These are phyloP conservation scores for Podospora comata DNA, from an alignment of 495 filamentous ascomycete species.

Conservation along the genomic window DNA sequence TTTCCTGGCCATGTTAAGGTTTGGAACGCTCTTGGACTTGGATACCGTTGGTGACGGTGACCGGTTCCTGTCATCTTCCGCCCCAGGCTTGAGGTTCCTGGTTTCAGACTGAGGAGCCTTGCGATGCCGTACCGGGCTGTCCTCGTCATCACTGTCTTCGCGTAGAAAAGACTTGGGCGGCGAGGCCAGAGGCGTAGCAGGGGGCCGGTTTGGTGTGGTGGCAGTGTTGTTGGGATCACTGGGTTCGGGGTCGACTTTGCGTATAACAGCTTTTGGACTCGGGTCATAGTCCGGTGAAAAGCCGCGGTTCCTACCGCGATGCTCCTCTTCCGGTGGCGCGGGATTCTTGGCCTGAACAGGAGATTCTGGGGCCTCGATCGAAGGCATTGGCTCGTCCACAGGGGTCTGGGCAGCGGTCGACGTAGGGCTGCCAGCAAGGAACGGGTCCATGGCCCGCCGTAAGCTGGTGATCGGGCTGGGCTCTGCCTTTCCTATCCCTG, in stretches of 20 bases:
- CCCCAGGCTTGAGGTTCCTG: conserved; percentile 24
- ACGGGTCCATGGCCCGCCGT: conserved; percentile 86
- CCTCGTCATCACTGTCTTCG: conserved; percentile 41
- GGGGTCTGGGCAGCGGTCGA: conserved; percentile 22
- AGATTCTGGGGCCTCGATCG: conserved; percentile 11
- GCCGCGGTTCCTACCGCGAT: conserved; percentile 38
- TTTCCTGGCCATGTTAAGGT: conserved; percentile 23
- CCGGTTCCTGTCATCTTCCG: conserved; percentile 21
- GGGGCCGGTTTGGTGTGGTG: conserved; percentile 24
- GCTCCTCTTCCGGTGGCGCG: conserved; percentile 25
- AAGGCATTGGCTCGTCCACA: conserved; percentile 21
- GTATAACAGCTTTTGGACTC: conserved; percentile 56
- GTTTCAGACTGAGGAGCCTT: conserved; percentile 19
- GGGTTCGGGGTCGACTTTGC: conserved; percentile 45
- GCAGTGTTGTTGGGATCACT: conserved; percentile 5
- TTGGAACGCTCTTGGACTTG: conserved; percentile 37
- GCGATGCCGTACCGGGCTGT: conserved; percentile 27
- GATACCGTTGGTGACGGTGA: conserved; percentile 34
- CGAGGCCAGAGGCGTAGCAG: conserved; percentile 16
- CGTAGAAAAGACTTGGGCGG: conserved; percentile 37
- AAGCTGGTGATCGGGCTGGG: conserved; percentile 83
- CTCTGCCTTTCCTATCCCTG: conserved; percentile 30
- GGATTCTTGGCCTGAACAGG: conserved; percentile 11
- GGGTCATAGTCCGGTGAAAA: conserved; percentile 67
- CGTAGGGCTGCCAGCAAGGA: conserved; percentile 48